Base-by-base conservation (phyloP, 2,329 filamentous ascomycete genomes). In the Alternaria burnsii region DNA sequence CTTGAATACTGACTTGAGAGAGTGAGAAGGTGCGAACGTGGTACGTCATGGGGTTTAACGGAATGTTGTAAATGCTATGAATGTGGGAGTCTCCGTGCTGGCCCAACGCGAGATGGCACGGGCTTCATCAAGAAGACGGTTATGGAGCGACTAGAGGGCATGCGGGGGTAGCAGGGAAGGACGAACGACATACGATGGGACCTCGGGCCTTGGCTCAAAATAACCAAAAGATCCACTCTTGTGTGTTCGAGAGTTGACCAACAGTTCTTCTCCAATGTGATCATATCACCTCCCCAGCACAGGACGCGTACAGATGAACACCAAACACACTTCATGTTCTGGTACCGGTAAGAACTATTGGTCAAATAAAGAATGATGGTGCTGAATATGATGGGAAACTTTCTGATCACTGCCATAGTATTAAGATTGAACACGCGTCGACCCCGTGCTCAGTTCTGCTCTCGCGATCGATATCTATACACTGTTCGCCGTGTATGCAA, bases 1-100 rank as follows among this genome's bases (percentile, higher is more conserved):
- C 40, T 53, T 28, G n/a, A 53, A 18, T 40, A 20, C 18, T 53
- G 26, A 26, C 20, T 53, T n/a, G 51, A 36, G 28, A 53, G 44
- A 22, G 40, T 53, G 26, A 32, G 18, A 7, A 16, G 26, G 9
- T 44, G 51, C 51, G 40, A 40, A 36, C 18, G 28, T 32, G 40
- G 28, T 30, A 30, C 38, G 8, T 44, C 22, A 18, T 14, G 1
- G 5, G 24, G 18, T 2, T 34, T 53, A 28, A 28, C 26, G 22
- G 7, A 24, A 14, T 53, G 32, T 36, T 36, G 32, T 36, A 12
- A 36, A 14, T 36, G 32, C 6, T 16, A 36, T 36, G 32, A 44
- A 11, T 44, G 40, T n/a, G 28, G 18, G 28, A 22, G 26, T 34
- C 26, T 43, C 30, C 38, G 40, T 14, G n/a, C 26, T 53, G 26